Evolutionary conservation across 2,329 filamentous ascomycete genomes (phyloP).

Genomic region (Eutypella sp.): DNA sequence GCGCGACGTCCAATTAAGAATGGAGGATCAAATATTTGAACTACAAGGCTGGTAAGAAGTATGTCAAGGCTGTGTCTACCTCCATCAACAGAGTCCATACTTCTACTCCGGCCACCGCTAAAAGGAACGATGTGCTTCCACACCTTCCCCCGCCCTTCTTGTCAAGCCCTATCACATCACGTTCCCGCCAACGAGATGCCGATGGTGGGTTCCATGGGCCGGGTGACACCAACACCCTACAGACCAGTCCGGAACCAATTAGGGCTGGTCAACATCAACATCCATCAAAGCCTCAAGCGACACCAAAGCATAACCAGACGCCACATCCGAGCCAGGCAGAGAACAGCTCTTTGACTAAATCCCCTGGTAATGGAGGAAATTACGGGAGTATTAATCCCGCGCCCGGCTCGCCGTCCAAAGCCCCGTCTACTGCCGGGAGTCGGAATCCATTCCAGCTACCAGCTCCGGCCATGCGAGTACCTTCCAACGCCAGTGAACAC

Average conservation of each 20-base stretch:
- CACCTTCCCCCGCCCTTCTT: slow-evolving; percentile 28
- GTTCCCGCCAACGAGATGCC: slow-evolving; percentile 16
- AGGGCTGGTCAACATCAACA: too few relatives aligned
- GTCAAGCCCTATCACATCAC: slow-evolving; percentile 19
- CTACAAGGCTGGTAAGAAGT: slow-evolving; percentile 94
- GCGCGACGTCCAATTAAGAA: slow-evolving; percentile 42
- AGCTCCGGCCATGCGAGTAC: slow-evolving; percentile 44
- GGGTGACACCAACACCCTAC: slow-evolving; percentile 18
- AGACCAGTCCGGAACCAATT: slow-evolving; percentile 22
- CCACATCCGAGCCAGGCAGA: slow-evolving; percentile 26
- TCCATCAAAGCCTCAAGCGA: slow-evolving; percentile 15
- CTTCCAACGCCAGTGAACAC: slow-evolving; percentile 25
- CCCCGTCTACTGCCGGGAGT: slow-evolving; percentile 16
- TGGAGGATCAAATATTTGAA: slow-evolving; percentile 93
- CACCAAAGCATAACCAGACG: slow-evolving; percentile 6
- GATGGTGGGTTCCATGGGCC: slow-evolving; percentile 1
- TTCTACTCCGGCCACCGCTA: slow-evolving; percentile 38
- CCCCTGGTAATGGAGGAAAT: slow-evolving; percentile 33
- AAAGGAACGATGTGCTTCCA: slow-evolving; percentile 26
- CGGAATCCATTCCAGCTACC: slow-evolving; percentile 47
- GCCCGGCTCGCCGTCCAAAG: slow-evolving; percentile 25
- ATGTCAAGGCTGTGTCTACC: slow-evolving; percentile 75
- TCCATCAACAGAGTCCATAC: slow-evolving; percentile 61
- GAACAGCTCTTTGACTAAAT: slow-evolving; percentile 35
- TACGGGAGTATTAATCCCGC: slow-evolving; percentile 51